phyloP scores from a whole-genome alignment of 2,329 filamentous ascomycete genomes.

The Helotiales sp. region DNA sequence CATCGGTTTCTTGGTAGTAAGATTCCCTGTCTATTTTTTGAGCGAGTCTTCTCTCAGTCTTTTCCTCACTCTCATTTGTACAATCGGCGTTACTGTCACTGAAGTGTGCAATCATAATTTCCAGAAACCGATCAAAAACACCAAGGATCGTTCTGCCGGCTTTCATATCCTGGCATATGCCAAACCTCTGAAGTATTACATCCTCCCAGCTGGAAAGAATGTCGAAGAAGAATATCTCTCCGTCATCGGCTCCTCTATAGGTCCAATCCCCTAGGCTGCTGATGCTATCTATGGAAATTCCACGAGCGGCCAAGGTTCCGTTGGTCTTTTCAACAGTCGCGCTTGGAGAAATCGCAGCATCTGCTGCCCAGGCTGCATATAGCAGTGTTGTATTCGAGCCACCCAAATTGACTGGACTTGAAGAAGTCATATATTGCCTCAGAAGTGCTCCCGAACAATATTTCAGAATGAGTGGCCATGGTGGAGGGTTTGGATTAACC shows the following conservation, averaged over 20 bases:
- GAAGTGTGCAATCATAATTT: slow-evolving; percentile 1
- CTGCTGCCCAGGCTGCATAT: neutral
- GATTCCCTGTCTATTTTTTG: neutral
- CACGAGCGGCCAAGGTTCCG: neutral
- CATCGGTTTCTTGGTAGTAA: neutral
- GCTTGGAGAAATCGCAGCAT: neutral
- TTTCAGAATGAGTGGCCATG: slow-evolving; percentile 1
- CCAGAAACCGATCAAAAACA: neutral
- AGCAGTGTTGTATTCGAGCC: neutral
- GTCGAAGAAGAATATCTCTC: slow-evolving; percentile 14
- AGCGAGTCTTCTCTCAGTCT: neutral
- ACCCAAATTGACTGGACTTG: too few relatives aligned
- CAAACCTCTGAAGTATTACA: neutral
- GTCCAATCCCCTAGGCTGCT: neutral
- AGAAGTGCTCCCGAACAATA: slow-evolving; percentile 7
- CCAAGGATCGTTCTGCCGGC: neutral
- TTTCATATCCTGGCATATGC: neutral
- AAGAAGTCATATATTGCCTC: neutral
- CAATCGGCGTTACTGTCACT: neutral
- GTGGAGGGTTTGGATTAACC: neutral
- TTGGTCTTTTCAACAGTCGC: neutral
- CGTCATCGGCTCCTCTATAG: neutral
- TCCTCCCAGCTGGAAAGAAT: slow-evolving; percentile 1
- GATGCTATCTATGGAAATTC: neutral
- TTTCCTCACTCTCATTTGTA: neutral